Evolutionary conservation across 352 stramenopile genomes (phyloP), one percentile per base, ranked within the genome.

Genomic region (Pythium periplocum): DNA sequence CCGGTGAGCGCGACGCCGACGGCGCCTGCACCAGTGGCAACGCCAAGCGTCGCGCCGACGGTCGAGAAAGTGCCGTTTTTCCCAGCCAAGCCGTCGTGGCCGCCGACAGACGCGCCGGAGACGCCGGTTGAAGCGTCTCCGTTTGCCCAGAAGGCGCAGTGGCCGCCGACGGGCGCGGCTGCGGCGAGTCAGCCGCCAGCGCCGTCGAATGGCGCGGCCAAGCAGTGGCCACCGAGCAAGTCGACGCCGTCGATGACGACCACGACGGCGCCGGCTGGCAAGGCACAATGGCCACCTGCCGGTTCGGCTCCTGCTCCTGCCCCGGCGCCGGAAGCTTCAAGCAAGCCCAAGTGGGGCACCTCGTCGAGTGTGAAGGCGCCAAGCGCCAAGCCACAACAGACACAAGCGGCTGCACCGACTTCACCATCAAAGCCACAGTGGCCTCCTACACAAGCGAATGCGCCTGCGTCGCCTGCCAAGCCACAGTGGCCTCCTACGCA

Each of bases 131-230:
- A 69, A 44, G 32, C 66, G 1, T 60, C 64, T 11, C 47, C 53
- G 31, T 81, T 84, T 56, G 66, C 64, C 1, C 73, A 69, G 26
- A 88, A 84, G 49, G 62, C 78, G 3, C 71, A 85, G 39, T 86
- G 78, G 75, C 66, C 77, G 4, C 68, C 72, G 39, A 47, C 62
- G 30, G 50, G 35, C 31, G 32, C 45, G 0, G 17, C 54, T 38
- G 12, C 45, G 33, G n/a, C 17, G 17, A 26, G 17, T 26, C 17
- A 26, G 17, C 17, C 17, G 17, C 17, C 17, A 26, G 17, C 17
- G 17, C 17, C 17, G 0, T 26, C 17, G 17, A 26, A 26, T 26
- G 17, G 17, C 17, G 17, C 17, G 17, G 17, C 17, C 0, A 26
- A 26, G 17, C 17, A 26, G 17, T 26, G 17, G 17, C 17, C 17